Percentiles rank a stretch among this genome's conserved stretches.
Conservation (phyloP, 176 grass and related monocot genomes). For the Poa pratensis region DNA sequence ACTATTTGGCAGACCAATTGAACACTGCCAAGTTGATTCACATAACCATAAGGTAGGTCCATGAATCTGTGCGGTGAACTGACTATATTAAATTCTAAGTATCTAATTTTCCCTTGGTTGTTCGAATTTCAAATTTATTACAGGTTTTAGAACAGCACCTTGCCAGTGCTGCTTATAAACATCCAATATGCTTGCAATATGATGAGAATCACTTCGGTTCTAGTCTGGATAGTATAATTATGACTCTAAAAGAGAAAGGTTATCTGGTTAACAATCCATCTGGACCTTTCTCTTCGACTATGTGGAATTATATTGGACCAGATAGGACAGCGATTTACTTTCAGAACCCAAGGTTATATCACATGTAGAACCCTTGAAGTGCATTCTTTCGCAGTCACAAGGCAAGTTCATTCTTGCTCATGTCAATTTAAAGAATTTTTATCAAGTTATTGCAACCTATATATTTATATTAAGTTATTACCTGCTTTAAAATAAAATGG, state of each 20-base stretch:
- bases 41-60: conserved; percentile 83
- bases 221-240: conserved; percentile 52
- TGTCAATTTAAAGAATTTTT: no score
- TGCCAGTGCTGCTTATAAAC: conserved; percentile 87
- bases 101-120: conserved; percentile 17
- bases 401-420: no score
- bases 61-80: conserved; percentile 28
- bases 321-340: conserved; percentile 15
- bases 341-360: no score
- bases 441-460: no score
- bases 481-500: no score
- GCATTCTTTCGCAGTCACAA: no score
- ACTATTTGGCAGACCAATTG: conserved; percentile 79
- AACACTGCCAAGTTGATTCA: conserved; percentile 93
- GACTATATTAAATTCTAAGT: conserved; percentile 10
- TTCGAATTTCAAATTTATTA: conserved; percentile 28
- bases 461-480: no score
- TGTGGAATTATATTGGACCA: conserved; percentile 90
- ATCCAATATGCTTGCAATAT: conserved; percentile 85
- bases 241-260: conserved; percentile 67
- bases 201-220: conserved; percentile 76
- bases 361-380: no score
- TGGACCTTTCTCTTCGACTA: conserved; percentile 67
- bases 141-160: conserved; percentile 88
- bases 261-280: conserved; percentile 61